Base-by-base conservation (phyloP, 1,139 yeast genomes). In the Geotrichum fermentans region DNA sequence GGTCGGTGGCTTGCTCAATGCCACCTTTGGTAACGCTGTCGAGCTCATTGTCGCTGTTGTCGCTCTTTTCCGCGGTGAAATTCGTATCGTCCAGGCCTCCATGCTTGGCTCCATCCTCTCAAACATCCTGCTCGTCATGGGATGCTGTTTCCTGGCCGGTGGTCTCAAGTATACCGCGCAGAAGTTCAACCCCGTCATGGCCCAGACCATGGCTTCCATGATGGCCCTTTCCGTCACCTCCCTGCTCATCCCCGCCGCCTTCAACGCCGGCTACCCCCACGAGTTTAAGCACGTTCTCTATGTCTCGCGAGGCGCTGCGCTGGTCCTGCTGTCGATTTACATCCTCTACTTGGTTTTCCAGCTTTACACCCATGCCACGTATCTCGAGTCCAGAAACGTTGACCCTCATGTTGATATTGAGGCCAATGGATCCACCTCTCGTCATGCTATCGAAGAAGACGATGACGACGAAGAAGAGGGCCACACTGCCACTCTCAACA, bases 81-180 rank as follows among this genome's bases (percentile, higher is more conserved):
- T 92, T 47, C 77, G 96, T 57, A 90, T 92, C 61, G 98, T 94
- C 38, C 78, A 92, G 68, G 96, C 97, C 2, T 84, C 95, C 30
- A 92, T 92, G 97, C 75, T 92, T 53, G 98, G 98, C 30, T 85
- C 95, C 49, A 85, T 92, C 55, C 74, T 92, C 52, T 86, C 96
- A 46, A 92, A 92, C 67, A 71, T 89, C 60, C 72, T 92, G 54
- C 75, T 94, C 53, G 98, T 92, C 4, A 74, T 92, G 54, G 98
- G 98, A n/a, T 84, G 95, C 67, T 89, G 97, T 63, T 94, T 92
- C 64, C 70, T 92, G 29, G 92, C 89, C 44, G 98, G 98, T 50
- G 98, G 98, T 14, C 75, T 82, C 63, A 83, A 86, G 57, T 78
- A 94, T 54, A 76, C 82, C 40, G 95, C 86, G 65, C 98, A 92